phyloP scores from a whole-genome alignment of 2,329 filamentous ascomycete genomes.

The Botrytis galanthina region DNA sequence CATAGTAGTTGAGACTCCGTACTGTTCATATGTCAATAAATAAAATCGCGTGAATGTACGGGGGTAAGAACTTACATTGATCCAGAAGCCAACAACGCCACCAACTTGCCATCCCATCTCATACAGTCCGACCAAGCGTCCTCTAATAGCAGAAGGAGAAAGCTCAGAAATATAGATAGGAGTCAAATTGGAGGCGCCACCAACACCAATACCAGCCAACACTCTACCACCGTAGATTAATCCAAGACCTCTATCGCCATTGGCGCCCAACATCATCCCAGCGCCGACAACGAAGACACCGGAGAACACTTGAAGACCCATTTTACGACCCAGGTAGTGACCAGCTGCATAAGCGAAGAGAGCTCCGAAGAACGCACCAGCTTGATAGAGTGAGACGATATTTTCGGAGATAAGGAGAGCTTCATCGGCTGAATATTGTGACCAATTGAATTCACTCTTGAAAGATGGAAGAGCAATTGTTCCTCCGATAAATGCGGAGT shows the following conservation, averaged over 20 bases:
- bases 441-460: slow-evolving; percentile 29
- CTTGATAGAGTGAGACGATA: slow-evolving; percentile 35
- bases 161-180: slow-evolving; percentile 62
- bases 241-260: slow-evolving; percentile 41
- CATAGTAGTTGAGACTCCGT: slow-evolving; percentile 50
- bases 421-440: slow-evolving; percentile 27
- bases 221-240: slow-evolving; percentile 31
- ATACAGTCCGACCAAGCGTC: slow-evolving; percentile 62
- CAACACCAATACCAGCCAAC: slow-evolving; percentile 32
- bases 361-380: slow-evolving; percentile 32
- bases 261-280: slow-evolving; percentile 59
- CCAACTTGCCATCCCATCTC: slow-evolving; percentile 65
- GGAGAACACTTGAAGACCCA: slow-evolving; percentile 58
- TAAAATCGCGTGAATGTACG: slow-evolving; percentile 6
- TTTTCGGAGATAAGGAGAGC: slow-evolving; percentile 26
- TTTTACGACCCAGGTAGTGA: slow-evolving; percentile 13
- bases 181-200: slow-evolving; percentile 54
- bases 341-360: slow-evolving; percentile 14
- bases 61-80: slow-evolving; percentile 46
- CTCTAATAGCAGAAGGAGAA: slow-evolving; percentile 44
- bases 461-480: slow-evolving; percentile 33
- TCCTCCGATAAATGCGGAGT: slow-evolving; percentile 33
- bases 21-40: slow-evolving; percentile 44
- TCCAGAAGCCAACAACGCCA: slow-evolving; percentile 63
- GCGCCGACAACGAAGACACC: slow-evolving; percentile 68